Evolutionary conservation across 257 asterid genomes (phyloP), one percentile per base, ranked within the genome.

Genomic region (Echites panduratus): DNA sequence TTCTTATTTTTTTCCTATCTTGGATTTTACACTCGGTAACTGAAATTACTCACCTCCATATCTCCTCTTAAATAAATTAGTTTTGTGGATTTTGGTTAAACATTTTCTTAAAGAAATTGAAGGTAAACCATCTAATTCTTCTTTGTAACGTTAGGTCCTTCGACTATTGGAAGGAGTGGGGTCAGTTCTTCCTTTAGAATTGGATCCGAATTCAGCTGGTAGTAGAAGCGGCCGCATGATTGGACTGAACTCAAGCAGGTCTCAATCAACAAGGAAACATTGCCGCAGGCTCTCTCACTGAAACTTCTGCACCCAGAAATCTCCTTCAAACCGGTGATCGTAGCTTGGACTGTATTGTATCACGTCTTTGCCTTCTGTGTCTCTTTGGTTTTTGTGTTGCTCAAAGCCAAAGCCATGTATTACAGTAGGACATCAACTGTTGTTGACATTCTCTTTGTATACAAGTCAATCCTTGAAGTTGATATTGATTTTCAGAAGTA

Each of bases 91-190:
- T 17, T 3, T 45, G 9, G 16, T 11, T 68, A 4, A 43, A 22
- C 10, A 48, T 44, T 54, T 54, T 24, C 19, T 14, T 4, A 9
- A 13, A 61, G 13, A 29, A 13, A 19, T 47, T n/a, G 26, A 54
- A 66, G 41, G 22, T n/a, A 41, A 32, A 12, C 27, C 54, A 22
- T 27, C 1, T 29, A 43, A 52, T 2, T 45, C 27, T 69, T 52
- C 0, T 70, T 61, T 50, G 16, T 57, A 74, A 7, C 19, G 44
- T 22, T 67, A 91, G 96, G 88, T 89, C 35, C 90, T 89, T 44
- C 83, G 85, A 85, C 77, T 87, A 78, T 82, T 89, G 29, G 97
- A 91, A 84, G 89, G 91, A 69, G 92, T 88, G 69, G 79, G 77
- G 61, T 49, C 81, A 57, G 72, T 79, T 65, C 35, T 70, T 70